phyloP scores from a whole-genome alignment of 2,329 filamentous ascomycete genomes.

The Fonsecaea erecta region DNA sequence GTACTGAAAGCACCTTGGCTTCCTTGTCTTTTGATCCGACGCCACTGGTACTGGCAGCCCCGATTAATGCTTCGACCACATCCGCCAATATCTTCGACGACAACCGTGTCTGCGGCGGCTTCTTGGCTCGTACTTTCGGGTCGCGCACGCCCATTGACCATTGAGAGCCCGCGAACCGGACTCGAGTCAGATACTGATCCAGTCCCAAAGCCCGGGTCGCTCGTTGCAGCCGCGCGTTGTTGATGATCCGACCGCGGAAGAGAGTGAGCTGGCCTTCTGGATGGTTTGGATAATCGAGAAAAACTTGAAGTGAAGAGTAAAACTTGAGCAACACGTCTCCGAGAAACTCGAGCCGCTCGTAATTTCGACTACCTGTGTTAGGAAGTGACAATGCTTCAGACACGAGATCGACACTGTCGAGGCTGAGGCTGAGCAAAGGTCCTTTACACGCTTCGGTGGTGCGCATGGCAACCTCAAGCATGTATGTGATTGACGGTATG shows the following conservation, averaged over 20 bases:
- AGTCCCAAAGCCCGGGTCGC: conserved; percentile 68
- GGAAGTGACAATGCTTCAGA: conserved; percentile 28
- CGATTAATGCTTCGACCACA: conserved; percentile 83
- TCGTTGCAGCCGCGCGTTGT: conserved; percentile 72
- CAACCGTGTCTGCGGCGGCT: conserved; percentile 46
- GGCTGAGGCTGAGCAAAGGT: conserved; percentile 21
- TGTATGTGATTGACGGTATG: conserved; percentile 35
- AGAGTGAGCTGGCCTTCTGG: conserved; percentile 76
- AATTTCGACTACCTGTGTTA: conserved; percentile 55
- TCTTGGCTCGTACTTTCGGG: neutral
- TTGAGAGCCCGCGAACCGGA: conserved; percentile 68
- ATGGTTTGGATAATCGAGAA: conserved; percentile 64
- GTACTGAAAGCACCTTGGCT: conserved; percentile 48
- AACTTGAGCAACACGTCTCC: conserved; percentile 85
- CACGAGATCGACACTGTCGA: conserved; percentile 22
- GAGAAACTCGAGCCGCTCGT: conserved; percentile 84
- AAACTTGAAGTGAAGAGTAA: conserved; percentile 68
- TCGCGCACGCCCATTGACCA: conserved; percentile 65
- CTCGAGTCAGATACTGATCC: conserved; percentile 72
- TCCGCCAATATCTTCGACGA: conserved; percentile 85
- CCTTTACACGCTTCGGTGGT: conserved; percentile 24
- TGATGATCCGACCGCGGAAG: conserved; percentile 71
- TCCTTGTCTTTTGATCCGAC: conserved; percentile 57
- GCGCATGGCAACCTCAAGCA: conserved; percentile 30
- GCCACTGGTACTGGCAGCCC: conserved; percentile 72